A percentile compares a stretch with the other conserved stretches of the same genome.
These are phyloP conservation scores for Tylopilus orsonianus DNA, from an alignment of 1,284 basidiomycete genomes.

Conservation along the genomic window DNA sequence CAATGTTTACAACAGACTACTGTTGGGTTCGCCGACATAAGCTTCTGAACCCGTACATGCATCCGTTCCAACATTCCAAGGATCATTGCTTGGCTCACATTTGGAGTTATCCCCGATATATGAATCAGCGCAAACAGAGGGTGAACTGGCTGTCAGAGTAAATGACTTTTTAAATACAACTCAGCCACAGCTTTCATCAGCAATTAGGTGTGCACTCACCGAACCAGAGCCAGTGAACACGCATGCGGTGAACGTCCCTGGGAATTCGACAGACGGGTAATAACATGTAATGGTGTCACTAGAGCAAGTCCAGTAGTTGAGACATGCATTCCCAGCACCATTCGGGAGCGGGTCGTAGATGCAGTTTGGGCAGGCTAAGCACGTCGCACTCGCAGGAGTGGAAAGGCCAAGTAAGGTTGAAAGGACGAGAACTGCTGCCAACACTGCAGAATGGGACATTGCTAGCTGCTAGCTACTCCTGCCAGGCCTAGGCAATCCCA, in stretches of 20 bases:
- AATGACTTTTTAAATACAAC: conserved; percentile 1
- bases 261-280: conserved; percentile 16
- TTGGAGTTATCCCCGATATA: conserved; percentile 15
- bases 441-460: conserved; percentile 7
- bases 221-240: conserved; percentile 3
- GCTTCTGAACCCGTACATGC: conserved; percentile 16
- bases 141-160: conserved; percentile 8
- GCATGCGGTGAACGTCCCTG: conserved; percentile 17
- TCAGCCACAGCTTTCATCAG: not conserved
- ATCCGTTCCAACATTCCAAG: conserved; percentile 11
- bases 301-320: conserved; percentile 17
- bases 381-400: conserved; percentile 3
- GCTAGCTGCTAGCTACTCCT: not conserved
- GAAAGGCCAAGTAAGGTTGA: conserved; percentile 14
- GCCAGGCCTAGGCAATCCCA: no score
- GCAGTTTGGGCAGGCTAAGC: conserved; percentile 9
- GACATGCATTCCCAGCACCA: conserved; percentile 5
- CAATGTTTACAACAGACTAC: conserved; percentile 5
- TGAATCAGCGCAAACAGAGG: conserved; percentile 11
- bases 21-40: conserved; percentile 23
- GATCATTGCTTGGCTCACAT: conserved; percentile 14
- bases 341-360: conserved; percentile 16
- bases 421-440: not conserved
- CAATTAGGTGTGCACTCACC: not conserved
- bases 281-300: conserved; percentile 16